phyloP scores from a whole-genome alignment of 768 basidiomycete genomes.

The Wakefieldia striispora region DNA sequence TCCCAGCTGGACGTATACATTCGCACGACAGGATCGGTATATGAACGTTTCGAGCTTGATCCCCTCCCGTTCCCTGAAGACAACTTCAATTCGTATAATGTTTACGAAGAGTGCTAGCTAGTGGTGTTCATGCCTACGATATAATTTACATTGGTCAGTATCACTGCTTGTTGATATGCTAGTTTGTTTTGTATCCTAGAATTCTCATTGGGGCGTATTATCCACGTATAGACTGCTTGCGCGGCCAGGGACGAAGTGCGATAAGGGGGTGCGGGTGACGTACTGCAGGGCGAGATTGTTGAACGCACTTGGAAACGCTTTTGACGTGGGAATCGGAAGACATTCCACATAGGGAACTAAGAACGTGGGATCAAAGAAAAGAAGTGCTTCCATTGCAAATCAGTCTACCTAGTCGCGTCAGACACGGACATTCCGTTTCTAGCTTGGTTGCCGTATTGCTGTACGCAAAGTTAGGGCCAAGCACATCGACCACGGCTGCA shows the following conservation, averaged over 20 bases:
- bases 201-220: constrained; percentile 1
- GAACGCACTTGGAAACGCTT: constrained; percentile 59
- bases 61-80: constrained; percentile 66
- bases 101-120: constrained; percentile 74
- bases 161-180: constrained; percentile 28
- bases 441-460: constrained; percentile 56
- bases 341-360: constrained; percentile 50
- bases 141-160: constrained; percentile 24
- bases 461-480: constrained; percentile 13
- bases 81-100: constrained; percentile 45
- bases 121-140: constrained; percentile 32
- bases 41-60: constrained; percentile 67
- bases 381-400: constrained; percentile 1
- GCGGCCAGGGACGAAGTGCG: background rate
- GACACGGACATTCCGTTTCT: constrained; percentile 48
- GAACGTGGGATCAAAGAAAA: background rate
- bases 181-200: constrained; percentile 29
- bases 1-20: constrained; percentile 59
- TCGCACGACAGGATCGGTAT: constrained; percentile 55
- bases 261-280: constrained; percentile 25
- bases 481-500: constrained; percentile 1
- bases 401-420: constrained; percentile 53
- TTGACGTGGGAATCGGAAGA: constrained; percentile 48
- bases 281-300: constrained; percentile 64
- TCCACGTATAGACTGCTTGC: background rate